Evolutionary conservation across 768 basidiomycete species (phyloP).

Genomic region (Tephrocybe sp.): DNA sequence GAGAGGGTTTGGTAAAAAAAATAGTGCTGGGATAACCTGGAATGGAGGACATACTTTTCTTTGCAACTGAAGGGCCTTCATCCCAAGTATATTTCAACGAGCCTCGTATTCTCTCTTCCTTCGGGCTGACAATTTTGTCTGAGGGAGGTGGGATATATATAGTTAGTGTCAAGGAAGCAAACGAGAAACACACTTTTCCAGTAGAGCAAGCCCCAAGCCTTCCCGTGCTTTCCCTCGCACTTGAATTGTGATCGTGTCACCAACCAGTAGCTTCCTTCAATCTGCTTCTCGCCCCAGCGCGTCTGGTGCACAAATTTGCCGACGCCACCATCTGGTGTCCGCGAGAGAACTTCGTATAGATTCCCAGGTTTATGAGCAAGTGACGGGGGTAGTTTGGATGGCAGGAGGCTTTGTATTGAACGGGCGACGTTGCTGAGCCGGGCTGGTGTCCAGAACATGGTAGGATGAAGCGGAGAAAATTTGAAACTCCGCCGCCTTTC

Average conservation of each 20-base stretch:
- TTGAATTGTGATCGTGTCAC: slow-evolving; percentile 74
- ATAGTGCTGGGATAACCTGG: neutral
- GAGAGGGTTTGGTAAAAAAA: neutral
- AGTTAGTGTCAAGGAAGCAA: slow-evolving; percentile 3
- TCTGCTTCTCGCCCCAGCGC: slow-evolving; percentile 70
- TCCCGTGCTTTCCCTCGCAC: slow-evolving; percentile 70
- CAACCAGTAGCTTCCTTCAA: slow-evolving; percentile 68
- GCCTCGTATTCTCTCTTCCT: slow-evolving; percentile 64
- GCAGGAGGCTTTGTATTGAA: slow-evolving; percentile 57
- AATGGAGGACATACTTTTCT: slow-evolving; percentile 8
- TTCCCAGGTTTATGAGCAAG: slow-evolving; percentile 57
- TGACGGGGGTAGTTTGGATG: slow-evolving; percentile 55
- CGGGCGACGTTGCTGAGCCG: slow-evolving; percentile 27
- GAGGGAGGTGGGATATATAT: slow-evolving; percentile 2
- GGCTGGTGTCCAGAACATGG: slow-evolving; percentile 36
- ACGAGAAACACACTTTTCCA: slow-evolving; percentile 64
- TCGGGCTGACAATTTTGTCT: slow-evolving; percentile 62
- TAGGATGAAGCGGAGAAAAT: slow-evolving; percentile 18
- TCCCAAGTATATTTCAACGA: slow-evolving; percentile 75
- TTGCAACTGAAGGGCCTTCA: slow-evolving; percentile 47
- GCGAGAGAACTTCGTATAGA: slow-evolving; percentile 70
- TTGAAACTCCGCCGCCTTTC: slow-evolving; percentile 22
- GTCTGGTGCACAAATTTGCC: slow-evolving; percentile 69
- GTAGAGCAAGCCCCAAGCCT: slow-evolving; percentile 76
- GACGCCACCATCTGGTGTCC: slow-evolving; percentile 63